phyloP scores from a whole-genome alignment of 164 flowering plant species.

The Berberis vulgaris region DNA sequence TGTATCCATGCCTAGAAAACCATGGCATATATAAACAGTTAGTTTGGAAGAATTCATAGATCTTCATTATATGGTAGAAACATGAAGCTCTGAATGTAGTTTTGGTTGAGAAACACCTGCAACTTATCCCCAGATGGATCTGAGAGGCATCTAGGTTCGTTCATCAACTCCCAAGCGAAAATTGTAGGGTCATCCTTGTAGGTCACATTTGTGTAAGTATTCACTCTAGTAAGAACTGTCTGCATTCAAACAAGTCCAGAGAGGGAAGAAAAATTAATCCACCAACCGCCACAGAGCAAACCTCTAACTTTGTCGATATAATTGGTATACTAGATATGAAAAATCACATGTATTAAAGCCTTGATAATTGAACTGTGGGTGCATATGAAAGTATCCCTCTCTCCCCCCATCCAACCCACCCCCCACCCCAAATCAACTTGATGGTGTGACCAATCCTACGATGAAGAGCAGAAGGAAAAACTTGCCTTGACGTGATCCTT shows the following conservation, averaged over 20 bases:
- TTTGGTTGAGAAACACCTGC: slow-evolving; percentile 40
- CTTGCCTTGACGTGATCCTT: slow-evolving; percentile 78
- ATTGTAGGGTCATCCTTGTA: slow-evolving; percentile 96
- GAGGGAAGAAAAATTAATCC: neutral
- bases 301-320: no score
- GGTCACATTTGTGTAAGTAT: slow-evolving; percentile 65
- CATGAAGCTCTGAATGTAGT: neutral
- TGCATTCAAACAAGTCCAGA: slow-evolving; percentile 11
- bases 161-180: slow-evolving; percentile 89
- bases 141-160: slow-evolving; percentile 71
- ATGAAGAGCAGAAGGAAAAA: neutral
- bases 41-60: neutral
- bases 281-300: neutral
- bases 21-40: neutral
- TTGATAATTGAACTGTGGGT: no score
- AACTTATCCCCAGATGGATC: slow-evolving; percentile 67
- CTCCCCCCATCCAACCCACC: no score
- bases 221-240: slow-evolving; percentile 80
- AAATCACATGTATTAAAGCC: no score
- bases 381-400: no score
- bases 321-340: no score
- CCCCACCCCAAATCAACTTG: no score
- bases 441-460: no score
- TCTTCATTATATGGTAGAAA: neutral
- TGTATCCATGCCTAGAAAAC: slow-evolving; percentile 56